phyloP scores from a whole-genome alignment of 257 asterid genomes.

The Fraxinus excelsior region DNA sequence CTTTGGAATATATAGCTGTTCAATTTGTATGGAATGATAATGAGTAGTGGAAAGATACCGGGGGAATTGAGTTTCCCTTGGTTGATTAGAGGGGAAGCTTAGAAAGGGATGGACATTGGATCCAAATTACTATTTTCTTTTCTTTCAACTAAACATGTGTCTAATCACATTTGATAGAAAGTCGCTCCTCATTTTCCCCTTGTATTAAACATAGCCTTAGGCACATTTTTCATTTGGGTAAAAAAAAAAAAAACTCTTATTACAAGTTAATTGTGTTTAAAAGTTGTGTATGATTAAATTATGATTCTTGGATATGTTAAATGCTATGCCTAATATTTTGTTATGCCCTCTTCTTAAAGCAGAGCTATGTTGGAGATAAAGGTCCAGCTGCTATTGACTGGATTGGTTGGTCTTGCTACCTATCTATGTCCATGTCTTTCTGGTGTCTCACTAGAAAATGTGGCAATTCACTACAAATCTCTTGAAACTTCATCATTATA shows the following conservation, averaged over 20 bases:
- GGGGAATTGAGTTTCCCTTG: not conserved
- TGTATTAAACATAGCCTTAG: not conserved
- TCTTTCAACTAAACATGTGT: not conserved
- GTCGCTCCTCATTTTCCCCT: not conserved
- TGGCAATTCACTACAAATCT: conserved; percentile 68
- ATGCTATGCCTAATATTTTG: conserved; percentile 19
- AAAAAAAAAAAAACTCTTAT: not conserved
- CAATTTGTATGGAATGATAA: not conserved
- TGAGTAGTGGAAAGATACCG: not conserved
- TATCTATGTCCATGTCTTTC: conserved; percentile 57
- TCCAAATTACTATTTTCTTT: not conserved
- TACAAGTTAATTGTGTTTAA: not conserved
- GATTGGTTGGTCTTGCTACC: conserved; percentile 70
- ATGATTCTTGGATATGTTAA: not conserved
- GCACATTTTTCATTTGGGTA: not conserved
- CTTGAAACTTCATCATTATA: conserved; percentile 73
- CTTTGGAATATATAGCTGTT: not conserved
- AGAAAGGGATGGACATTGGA: not conserved
- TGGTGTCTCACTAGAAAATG: conserved; percentile 71
- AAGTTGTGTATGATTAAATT: not conserved
- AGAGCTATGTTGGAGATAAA: conserved; percentile 76
- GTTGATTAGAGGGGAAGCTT: not conserved
- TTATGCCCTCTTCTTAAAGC: conserved; percentile 42
- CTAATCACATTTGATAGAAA: not conserved
- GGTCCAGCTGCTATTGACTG: conserved; percentile 76